A percentile compares a stretch with the other conserved stretches of the same genome.
These are phyloP conservation scores for Bruguiera gymnorhiza DNA, from an alignment of 345 rosid genomes.

Conservation along the genomic window DNA sequence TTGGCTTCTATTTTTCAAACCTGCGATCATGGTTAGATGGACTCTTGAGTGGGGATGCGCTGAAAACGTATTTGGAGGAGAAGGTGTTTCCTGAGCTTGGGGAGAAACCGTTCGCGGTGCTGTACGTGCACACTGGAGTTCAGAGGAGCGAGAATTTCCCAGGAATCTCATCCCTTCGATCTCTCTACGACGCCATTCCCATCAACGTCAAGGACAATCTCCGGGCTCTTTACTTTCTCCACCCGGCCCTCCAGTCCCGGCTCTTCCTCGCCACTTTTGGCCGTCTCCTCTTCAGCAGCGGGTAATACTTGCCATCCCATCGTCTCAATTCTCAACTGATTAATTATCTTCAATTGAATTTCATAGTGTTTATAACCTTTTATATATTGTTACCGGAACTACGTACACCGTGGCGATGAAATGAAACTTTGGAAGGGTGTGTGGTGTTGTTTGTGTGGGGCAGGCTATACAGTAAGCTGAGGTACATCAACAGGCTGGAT, in stretches of 20 bases:
- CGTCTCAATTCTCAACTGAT: too few species aligned
- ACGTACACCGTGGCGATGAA: too few species aligned
- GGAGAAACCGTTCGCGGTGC: slow-evolving; percentile 42
- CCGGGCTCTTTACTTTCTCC: slow-evolving; percentile 51
- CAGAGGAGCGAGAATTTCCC: slow-evolving; percentile 52
- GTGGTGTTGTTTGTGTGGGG: not conserved
- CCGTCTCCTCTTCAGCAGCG: slow-evolving; percentile 40
- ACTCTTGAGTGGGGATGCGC: slow-evolving; percentile 18
- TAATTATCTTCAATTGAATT: not conserved
- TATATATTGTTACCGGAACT: not conserved
- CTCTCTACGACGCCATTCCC: slow-evolving; percentile 48
- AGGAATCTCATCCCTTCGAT: slow-evolving; percentile 45
- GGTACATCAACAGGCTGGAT: slow-evolving; percentile 49
- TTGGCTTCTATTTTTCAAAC: not conserved
- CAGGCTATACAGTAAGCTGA: slow-evolving; percentile 57
- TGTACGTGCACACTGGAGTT: slow-evolving; percentile 52
- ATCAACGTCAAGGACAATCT: slow-evolving; percentile 33
- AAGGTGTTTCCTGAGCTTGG: slow-evolving; percentile 36
- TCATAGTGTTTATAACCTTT: not conserved
- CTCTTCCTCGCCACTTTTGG: slow-evolving; percentile 67
- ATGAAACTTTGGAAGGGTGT: too few species aligned
- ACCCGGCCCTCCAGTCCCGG: slow-evolving; percentile 50
- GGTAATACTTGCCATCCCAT: not conserved
- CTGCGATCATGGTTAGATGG: not conserved
- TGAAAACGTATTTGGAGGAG: slow-evolving; percentile 51